Evolutionary conservation across 768 basidiomycete genomes (phyloP), one percentile per base, ranked within the genome.

Genomic region (Rhizopogon rudus): DNA sequence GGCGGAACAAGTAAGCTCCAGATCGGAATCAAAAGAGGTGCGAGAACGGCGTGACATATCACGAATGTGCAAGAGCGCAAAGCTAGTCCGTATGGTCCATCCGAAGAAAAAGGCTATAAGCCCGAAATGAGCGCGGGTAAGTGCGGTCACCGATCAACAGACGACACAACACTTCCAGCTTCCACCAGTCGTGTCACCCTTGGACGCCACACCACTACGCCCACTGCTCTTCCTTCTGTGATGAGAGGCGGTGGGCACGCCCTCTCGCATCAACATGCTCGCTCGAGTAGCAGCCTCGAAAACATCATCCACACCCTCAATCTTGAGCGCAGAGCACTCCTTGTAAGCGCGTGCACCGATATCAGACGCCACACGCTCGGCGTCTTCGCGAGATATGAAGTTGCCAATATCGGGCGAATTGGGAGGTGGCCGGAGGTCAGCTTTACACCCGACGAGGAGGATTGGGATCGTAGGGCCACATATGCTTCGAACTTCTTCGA

Each of bases 241-340:
- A 59, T 82, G 80, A 65, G 77, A 72, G 29, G 75, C 72, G 10
- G 70, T 63, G 7, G 83, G 81, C 25, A 84, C 87, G 3, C 89
- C 89, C 55, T 95, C 93, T 20, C 94, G 79, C 81, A 96, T 94
- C 55, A 98, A 73, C 91, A 98, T 97, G 67, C 93, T 94, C 44
- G 93, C 94, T 43, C 97, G 79, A 10, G 97, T 98, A 33, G 97
- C 97, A 0, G 91, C 89, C 75, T 99, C 97, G 62, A 98, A 99
- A 44, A 98, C 92, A 62, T 97, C 92, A 70, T 98, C 97, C 13
- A 96, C 93, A 52, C 93, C 93, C 73, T 91, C 87, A 52, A 91
- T 89, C 73, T 85, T 88, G 49, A 95, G 77, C 29, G 93, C 89
- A 9, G 90, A 92, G 63, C 94, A 97, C 69, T 98, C 96, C 69